phyloP scores from a whole-genome alignment of 2,329 filamentous ascomycete species.

The Colletotrichum orchidophilum region DNA sequence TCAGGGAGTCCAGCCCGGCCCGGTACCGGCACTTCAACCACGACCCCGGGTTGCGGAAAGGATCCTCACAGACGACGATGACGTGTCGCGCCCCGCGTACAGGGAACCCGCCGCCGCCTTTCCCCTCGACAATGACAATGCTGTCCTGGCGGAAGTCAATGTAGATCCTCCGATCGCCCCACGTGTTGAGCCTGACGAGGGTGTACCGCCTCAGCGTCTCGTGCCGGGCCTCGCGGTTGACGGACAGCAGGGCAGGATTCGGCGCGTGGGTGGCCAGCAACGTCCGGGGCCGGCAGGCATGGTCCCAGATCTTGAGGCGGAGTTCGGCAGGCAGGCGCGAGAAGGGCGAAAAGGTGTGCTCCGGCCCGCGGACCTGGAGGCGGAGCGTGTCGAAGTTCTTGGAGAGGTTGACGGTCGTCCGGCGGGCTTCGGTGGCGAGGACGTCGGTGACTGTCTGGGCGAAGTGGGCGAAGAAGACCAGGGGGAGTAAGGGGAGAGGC shows the following conservation, averaged over 20 bases:
- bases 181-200: slow-evolving; percentile 24
- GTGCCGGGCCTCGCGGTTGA: slow-evolving; percentile 23
- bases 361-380: slow-evolving; percentile 25
- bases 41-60: slow-evolving; percentile 19
- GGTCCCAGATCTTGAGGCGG: slow-evolving; percentile 31
- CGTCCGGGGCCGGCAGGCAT: slow-evolving; percentile 17
- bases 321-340: slow-evolving; percentile 22
- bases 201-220: slow-evolving; percentile 20
- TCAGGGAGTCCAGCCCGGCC: slow-evolving; percentile 17
- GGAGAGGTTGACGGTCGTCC: slow-evolving; percentile 15
- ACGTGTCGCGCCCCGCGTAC: slow-evolving; percentile 25
- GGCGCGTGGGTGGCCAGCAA: slow-evolving; percentile 27
- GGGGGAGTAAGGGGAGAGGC: slow-evolving; percentile 24
- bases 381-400: slow-evolving; percentile 17
- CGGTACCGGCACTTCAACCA: slow-evolving; percentile 31
- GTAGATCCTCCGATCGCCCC: slow-evolving; percentile 30
- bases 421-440: slow-evolving; percentile 15
- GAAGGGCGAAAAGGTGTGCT: slow-evolving; percentile 23
- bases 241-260: slow-evolving; percentile 17
- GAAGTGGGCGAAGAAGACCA: slow-evolving; percentile 32
- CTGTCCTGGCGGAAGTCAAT: slow-evolving; percentile 16
- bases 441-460: slow-evolving; percentile 21
- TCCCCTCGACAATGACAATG: slow-evolving; percentile 27
- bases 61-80: slow-evolving; percentile 28
- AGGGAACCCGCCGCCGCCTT: slow-evolving; percentile 28